phyloP scores from a whole-genome alignment of 2,329 filamentous ascomycete species.

The Colletotrichum destructivum region DNA sequence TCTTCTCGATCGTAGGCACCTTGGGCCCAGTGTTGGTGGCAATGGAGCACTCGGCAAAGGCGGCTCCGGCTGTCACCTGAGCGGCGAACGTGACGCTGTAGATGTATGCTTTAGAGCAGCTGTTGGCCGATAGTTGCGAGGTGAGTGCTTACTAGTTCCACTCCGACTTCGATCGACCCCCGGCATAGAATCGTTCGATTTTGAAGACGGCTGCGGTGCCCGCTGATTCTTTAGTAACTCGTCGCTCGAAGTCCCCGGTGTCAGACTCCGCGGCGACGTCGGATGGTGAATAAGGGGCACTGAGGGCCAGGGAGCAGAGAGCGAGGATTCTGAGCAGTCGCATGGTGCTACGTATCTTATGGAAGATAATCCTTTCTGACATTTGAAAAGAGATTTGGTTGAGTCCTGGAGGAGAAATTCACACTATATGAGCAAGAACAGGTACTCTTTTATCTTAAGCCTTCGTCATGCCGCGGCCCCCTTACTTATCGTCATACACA shows the following conservation, averaged over 20 bases:
- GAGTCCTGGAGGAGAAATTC: not conserved
- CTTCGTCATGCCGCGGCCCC: not conserved
- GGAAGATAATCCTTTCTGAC: too few relatives aligned
- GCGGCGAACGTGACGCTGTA: slow-evolving; percentile 25
- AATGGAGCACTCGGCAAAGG: slow-evolving; percentile 36
- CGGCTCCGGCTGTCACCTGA: slow-evolving; percentile 25
- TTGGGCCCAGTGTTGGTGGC: slow-evolving; percentile 22
- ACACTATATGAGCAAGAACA: not conserved
- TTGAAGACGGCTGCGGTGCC: slow-evolving; percentile 18
- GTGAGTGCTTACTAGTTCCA: slow-evolving; percentile 35
- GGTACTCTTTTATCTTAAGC: not conserved
- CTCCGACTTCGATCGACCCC: slow-evolving; percentile 9
- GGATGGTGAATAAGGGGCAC: not conserved
- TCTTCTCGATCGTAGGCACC: slow-evolving; percentile 30
- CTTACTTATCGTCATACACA: slow-evolving; percentile 1
- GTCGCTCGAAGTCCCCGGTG: not conserved
- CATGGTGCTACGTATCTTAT: slow-evolving; percentile 1
- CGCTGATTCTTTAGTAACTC: not conserved
- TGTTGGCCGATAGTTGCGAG: too few relatives aligned
- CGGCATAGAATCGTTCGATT: slow-evolving; percentile 28
- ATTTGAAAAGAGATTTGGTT: not conserved
- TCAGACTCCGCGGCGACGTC: not conserved
- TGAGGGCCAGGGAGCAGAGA: not conserved
- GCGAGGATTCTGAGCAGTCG: not conserved
- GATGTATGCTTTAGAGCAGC: not conserved